A percentile compares a stretch with the other conserved stretches of the same genome.
phyloP scores from a whole-genome alignment of 768 basidiomycete species.

The Russula abietina region DNA sequence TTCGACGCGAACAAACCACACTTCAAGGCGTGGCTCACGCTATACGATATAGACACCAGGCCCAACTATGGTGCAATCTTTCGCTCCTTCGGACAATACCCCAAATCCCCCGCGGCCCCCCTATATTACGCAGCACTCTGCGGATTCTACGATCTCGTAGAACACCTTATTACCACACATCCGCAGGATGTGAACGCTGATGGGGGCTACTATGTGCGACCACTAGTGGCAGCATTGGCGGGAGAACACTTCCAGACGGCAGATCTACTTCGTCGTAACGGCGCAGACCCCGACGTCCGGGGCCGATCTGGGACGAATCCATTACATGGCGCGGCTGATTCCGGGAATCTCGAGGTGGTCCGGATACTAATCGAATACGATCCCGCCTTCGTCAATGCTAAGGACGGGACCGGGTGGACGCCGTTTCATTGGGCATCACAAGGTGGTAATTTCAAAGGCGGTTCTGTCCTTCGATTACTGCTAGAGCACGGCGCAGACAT shows the following conservation, averaged over 20 bases:
- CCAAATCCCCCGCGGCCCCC: neutral
- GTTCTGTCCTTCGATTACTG: neutral
- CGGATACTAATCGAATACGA: neutral
- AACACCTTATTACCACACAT: neutral
- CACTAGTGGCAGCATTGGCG: neutral
- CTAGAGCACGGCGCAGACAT: neutral
- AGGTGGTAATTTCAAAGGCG: too few species aligned
- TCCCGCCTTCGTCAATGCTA: neutral
- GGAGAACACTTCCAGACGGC: neutral
- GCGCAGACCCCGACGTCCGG: neutral
- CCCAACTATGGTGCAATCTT: too few species aligned
- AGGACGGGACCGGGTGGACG: fast-evolving
- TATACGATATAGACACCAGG: neutral
- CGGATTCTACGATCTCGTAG: neutral
- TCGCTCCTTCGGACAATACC: too few species aligned
- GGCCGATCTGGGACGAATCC: fast-evolving
- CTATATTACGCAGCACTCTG: neutral
- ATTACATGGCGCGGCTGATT: neutral
- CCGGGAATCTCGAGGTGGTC: neutral
- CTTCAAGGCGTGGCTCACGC: neutral
- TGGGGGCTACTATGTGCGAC: neutral
- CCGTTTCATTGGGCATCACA: neutral
- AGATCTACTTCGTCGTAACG: neutral
- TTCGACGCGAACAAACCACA: neutral
- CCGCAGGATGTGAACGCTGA: neutral